Evolutionary conservation across 177 flowering plant genomes (phyloP).

Genomic region (Vitis hybrid): DNA sequence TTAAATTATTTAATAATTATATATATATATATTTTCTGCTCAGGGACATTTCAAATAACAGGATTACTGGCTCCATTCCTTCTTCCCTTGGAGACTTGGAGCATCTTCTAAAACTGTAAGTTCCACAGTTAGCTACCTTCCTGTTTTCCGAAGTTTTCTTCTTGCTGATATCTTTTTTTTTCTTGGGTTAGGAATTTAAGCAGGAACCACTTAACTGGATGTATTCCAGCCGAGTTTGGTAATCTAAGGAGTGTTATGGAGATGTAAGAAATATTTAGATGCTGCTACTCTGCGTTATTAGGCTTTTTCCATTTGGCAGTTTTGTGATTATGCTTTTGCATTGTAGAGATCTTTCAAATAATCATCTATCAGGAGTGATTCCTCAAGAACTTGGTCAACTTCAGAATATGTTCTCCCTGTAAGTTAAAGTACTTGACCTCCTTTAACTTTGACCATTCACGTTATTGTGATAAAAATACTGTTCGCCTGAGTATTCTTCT

Average conservation of each 20-base stretch:
- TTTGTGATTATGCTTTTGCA: conserved; percentile 6
- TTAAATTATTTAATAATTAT: background rate
- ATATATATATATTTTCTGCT: background rate
- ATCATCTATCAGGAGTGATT: conserved; percentile 68
- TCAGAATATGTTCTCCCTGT: conserved; percentile 74
- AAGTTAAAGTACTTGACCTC: conserved; percentile 30
- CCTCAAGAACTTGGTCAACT: conserved; percentile 90
- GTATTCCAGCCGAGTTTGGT: conserved; percentile 83
- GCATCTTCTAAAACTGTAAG: conserved; percentile 93
- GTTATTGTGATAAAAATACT: background rate
- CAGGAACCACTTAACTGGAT: conserved; percentile 61
- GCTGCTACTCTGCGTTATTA: background rate
- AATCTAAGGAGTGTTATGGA: conserved; percentile 88
- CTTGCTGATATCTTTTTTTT: conserved; percentile 10
- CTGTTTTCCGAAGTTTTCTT: background rate
- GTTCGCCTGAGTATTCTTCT: background rate
- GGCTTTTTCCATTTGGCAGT: background rate
- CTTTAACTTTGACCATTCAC: background rate
- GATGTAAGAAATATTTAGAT: conserved; percentile 50
- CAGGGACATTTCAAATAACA: conserved; percentile 87
- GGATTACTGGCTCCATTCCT: conserved; percentile 76
- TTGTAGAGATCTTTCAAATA: conserved; percentile 79
- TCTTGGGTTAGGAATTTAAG: conserved; percentile 62
- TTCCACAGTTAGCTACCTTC: conserved; percentile 1
- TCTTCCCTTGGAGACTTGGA: conserved; percentile 91